Conservation (phyloP, 305 asterid genomes). For the Withania somnifera region DNA sequence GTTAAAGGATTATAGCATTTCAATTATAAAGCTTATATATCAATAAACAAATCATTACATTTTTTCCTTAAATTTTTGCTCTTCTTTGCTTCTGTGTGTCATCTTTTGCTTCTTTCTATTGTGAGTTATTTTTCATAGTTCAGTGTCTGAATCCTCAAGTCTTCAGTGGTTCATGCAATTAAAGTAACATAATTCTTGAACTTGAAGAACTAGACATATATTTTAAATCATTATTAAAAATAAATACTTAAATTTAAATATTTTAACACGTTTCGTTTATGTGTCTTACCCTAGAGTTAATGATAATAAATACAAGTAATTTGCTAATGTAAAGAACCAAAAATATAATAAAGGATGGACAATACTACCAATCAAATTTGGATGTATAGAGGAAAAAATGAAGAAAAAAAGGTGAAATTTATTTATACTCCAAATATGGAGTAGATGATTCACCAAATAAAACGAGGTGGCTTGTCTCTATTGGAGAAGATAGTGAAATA, state of each 20-base stretch:
- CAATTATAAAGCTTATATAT: background rate
- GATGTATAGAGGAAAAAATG: background rate
- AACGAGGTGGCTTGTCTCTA: background rate
- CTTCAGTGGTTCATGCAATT: background rate
- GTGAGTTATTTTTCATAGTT: background rate
- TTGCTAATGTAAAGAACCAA: background rate
- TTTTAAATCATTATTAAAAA: background rate
- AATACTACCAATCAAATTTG: background rate
- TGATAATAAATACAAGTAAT: too few relatives aligned
- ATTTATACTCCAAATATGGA: background rate
- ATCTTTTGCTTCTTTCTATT: too few relatives aligned
- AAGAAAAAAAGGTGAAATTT: too few relatives aligned
- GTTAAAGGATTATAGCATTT: background rate
- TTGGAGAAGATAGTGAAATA: background rate
- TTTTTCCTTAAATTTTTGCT: background rate
- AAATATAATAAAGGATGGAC: background rate
- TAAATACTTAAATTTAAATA: background rate
- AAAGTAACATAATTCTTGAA: background rate
- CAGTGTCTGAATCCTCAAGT: background rate
- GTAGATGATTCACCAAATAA: background rate
- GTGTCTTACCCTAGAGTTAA: background rate
- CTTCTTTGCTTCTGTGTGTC: background rate
- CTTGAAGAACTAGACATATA: fast-evolving
- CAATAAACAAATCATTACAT: background rate
- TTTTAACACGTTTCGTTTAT: background rate